Evolutionary conservation across 495 filamentous ascomycete species (phyloP).

Genomic region (Penicillium roqueforti): DNA sequence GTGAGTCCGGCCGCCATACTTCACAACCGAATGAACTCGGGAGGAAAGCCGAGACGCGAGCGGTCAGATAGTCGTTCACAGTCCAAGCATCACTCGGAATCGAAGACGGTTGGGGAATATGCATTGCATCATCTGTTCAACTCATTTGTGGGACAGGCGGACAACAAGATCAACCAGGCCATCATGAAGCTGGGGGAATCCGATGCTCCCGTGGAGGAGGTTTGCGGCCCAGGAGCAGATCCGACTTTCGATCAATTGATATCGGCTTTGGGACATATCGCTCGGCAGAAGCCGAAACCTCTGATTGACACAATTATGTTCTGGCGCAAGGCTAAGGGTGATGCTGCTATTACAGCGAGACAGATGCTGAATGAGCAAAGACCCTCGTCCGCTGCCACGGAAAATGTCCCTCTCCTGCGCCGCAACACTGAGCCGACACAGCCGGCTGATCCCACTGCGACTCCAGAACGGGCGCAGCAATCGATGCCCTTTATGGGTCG

Average conservation of each 20-base stretch:
- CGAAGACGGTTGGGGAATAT: slow-evolving; percentile 93
- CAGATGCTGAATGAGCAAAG: slow-evolving; percentile 58
- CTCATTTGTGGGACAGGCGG: slow-evolving; percentile 76
- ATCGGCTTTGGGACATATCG: slow-evolving; percentile 86
- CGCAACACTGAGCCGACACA: slow-evolving; percentile 55
- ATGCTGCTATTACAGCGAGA: slow-evolving; percentile 63
- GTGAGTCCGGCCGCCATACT: slow-evolving; percentile 24
- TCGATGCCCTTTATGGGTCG: slow-evolving; percentile 45
- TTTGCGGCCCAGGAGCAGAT: slow-evolving; percentile 88
- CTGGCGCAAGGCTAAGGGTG: slow-evolving; percentile 93
- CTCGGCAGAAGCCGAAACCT: slow-evolving; percentile 88
- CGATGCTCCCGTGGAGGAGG: slow-evolving; percentile 75
- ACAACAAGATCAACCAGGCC: slow-evolving; percentile 86
- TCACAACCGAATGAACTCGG: slow-evolving; percentile 46
- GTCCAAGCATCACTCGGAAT: slow-evolving; percentile 70
- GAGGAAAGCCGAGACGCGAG: slow-evolving; percentile 61
- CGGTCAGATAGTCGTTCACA: slow-evolving; percentile 77
- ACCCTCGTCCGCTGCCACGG: slow-evolving; percentile 27
- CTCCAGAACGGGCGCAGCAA: slow-evolving; percentile 25
- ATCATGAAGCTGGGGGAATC: slow-evolving; percentile 68
- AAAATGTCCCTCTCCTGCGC: slow-evolving; percentile 42
- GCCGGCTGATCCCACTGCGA: slow-evolving; percentile 22
- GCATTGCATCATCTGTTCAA: slow-evolving; percentile 95
- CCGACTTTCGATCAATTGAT: slow-evolving; percentile 93
- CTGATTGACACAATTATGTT: slow-evolving; percentile 95